Evolutionary conservation across 2,329 filamentous ascomycete species (phyloP).

Genomic region (Talaromyces sp.): DNA sequence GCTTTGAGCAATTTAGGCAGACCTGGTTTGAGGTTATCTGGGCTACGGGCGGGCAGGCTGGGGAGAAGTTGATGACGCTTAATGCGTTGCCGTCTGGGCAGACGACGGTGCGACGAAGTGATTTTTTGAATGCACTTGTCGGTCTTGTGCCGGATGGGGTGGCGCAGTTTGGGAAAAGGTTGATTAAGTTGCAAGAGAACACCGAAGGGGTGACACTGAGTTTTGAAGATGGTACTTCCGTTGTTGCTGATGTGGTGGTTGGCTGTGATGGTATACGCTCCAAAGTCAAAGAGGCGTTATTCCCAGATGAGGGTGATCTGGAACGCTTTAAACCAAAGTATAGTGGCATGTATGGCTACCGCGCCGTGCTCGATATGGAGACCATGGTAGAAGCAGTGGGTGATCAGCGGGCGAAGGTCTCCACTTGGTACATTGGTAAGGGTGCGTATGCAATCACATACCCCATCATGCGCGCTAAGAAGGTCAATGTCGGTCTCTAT

Average conservation of each 20-base stretch:
- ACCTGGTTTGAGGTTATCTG: slow-evolving; percentile 36
- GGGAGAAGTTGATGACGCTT: slow-evolving; percentile 28
- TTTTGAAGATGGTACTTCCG: slow-evolving; percentile 33
- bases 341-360: slow-evolving; percentile 36
- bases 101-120: slow-evolving; percentile 31
- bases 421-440: slow-evolving; percentile 31
- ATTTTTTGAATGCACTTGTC: slow-evolving; percentile 35
- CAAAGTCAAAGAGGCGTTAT: slow-evolving; percentile 27
- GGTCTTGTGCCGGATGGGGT: slow-evolving; percentile 27
- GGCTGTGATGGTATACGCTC: slow-evolving; percentile 39
- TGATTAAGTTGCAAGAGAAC: slow-evolving; percentile 22
- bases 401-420: slow-evolving; percentile 29
- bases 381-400: slow-evolving; percentile 33
- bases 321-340: slow-evolving; percentile 24
- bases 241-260: slow-evolving; percentile 31
- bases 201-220: slow-evolving; percentile 21
- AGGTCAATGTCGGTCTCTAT: slow-evolving; percentile 34
- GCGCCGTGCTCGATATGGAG: slow-evolving; percentile 35
- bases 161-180: slow-evolving; percentile 34
- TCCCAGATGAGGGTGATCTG: slow-evolving; percentile 21
- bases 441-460: slow-evolving; percentile 34
- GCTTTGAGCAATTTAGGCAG: slow-evolving; percentile 28
- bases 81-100: slow-evolving; percentile 32
- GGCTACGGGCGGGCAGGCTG: slow-evolving; percentile 24
- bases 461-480: slow-evolving; percentile 32